Evolutionary conservation across 2,329 filamentous ascomycete species (phyloP), one percentile per base, ranked within the genome.

Genomic region (Microdochium bolleyi): DNA sequence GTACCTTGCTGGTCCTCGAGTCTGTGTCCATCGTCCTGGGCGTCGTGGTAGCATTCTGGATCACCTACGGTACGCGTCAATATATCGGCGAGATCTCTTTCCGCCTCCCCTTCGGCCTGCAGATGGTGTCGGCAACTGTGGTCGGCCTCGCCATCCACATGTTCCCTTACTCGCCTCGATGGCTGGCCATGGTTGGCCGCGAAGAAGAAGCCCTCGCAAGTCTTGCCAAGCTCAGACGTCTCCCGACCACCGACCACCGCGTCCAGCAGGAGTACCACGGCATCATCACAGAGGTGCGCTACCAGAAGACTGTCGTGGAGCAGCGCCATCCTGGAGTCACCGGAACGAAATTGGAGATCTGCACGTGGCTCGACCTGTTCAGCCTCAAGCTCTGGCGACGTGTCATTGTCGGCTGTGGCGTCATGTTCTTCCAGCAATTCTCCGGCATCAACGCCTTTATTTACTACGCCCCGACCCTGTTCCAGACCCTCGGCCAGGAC

Each of bases 11-110:
- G 2, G 64, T 79, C 58, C 75, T 79, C 62, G 78, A 78, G 59
- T 66, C 68, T 2, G 72, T 80, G 58, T 75, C 70, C 3, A 67
- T 80, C 52, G 76, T 79, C 37, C 73, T 75, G 49, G 82, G 76
- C 2, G 74, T 73, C 53, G 71, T 79, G 3, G 66, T 79, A 24
- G 73, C 77, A 1, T 82, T 73, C 58, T 82, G 75, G 73, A 77
- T 78, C 37, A 76, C 75, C 0, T 82, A 79, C 53, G 78, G 71
- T 1, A 80, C 76, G 0, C 63, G 68, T 5, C 66, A 68, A 55
- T 70, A 78, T 41, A 54, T 63, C 0, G 60, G 68, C 30, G 68
- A 74, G 56, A 68, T 66, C 61, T 62, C 74, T 2, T 78, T 71
- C 58, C 67, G 74, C 7, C 64, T 79, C 0, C 75, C 76, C 0